Base-by-base conservation (phyloP, 257 asterid species). In the Capsicum baccatum region DNA sequence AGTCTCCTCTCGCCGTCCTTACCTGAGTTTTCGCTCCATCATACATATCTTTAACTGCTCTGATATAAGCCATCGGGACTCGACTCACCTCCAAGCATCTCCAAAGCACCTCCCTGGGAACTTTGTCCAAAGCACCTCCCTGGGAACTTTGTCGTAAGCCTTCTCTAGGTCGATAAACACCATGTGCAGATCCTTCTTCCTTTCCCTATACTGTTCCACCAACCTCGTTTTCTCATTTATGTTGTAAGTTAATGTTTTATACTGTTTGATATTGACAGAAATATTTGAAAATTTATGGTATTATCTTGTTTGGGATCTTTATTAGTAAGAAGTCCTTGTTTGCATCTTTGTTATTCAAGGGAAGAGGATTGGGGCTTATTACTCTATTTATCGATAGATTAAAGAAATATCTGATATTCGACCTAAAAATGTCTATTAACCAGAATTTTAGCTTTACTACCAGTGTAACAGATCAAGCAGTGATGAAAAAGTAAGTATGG, bases 301-400 rank as follows among this genome's bases (percentile, higher is more conserved):
- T 76, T 26, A 54, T 52, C 15, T 54, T 33, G 82, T 55, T 9
- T 0, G 26, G 26, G 60, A 78, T 26, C 33, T 54, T 55, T 78
- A 54, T 78, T 78, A 26, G 50, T 54, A 48, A 78, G 47, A 78
- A 78, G 64, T 78, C 66, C 64, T 78, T 54, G 64, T 78, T 54
- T 78, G 64, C 26, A 10, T 78, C 16, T 78, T 78, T 33, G 50
- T 78, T 76, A 52, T 76, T 78, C 33, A 14, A 54, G 47, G 50
- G 16, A 15, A 52, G 33, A 78, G 9, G 8, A 54, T 78, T 33
- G n/a, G 50, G 66, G 66, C 50, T 0, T 54, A 7, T 55, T 15
- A 54, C 66, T 58, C 48, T 78, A 52, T 78, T 26, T 54, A 55
- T 78, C 48, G 14, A 52, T 19, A 8, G 63, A 52, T 8, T 26